Conservation (phyloP, 164 flowering plant species). For the Tetracentron sinense region DNA sequence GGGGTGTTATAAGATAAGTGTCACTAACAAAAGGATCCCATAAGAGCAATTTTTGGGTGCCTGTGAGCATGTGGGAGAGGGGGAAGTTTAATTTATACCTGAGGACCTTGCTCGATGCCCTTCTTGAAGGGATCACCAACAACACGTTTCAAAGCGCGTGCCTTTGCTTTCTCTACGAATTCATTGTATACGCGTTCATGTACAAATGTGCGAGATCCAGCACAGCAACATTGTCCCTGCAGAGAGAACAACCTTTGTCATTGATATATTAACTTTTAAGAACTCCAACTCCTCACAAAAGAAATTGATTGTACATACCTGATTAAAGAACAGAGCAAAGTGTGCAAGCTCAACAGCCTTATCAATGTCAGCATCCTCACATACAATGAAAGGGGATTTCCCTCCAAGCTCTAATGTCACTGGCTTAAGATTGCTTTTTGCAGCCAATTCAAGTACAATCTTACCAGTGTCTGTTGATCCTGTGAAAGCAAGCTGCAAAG, state of each 20-base stretch:
- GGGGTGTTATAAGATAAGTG: too few relatives aligned
- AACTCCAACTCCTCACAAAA: background rate
- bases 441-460: slow-evolving; percentile 50
- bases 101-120: slow-evolving; percentile 92
- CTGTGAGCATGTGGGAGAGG: background rate
- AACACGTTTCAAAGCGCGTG: slow-evolving; percentile 60
- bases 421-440: slow-evolving; percentile 77
- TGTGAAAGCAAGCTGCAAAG: slow-evolving; percentile 77
- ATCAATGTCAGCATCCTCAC: slow-evolving; percentile 80
- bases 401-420: slow-evolving; percentile 96
- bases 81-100: slow-evolving; percentile 37
- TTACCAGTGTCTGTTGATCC: slow-evolving; percentile 81
- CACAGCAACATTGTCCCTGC: slow-evolving; percentile 91
- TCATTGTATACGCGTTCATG: slow-evolving; percentile 80
- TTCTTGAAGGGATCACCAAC: slow-evolving; percentile 89
- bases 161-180: slow-evolving; percentile 77
- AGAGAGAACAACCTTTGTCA: background rate
- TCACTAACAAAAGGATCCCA: too few relatives aligned
- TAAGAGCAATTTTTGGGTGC: background rate
- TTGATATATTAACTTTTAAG: background rate
- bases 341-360: slow-evolving; percentile 83
- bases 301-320: slow-evolving; percentile 35
- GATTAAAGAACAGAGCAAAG: slow-evolving; percentile 81
- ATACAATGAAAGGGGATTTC: slow-evolving; percentile 87
- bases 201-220: slow-evolving; percentile 88